Percentiles rank a stretch among this genome's conserved stretches.
Evolutionary conservation across 768 basidiomycete genomes (phyloP).

Genomic region (Trametes gibbosa): DNA sequence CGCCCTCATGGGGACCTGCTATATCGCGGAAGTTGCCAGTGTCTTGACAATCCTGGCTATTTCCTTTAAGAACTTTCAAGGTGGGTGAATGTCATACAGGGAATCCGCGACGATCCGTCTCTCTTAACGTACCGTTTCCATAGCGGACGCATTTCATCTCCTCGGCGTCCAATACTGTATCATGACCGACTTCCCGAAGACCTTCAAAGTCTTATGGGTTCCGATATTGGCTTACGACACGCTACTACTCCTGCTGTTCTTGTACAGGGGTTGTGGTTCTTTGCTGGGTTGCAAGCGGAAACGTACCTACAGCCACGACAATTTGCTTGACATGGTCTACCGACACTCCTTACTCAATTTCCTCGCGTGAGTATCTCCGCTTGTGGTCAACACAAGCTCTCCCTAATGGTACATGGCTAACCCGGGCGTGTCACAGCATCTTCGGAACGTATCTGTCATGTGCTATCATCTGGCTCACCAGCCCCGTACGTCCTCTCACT

Average conservation of each 20-base stretch:
- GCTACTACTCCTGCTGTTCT: slow-evolving; percentile 26
- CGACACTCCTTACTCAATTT: slow-evolving; percentile 27
- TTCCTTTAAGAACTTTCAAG: slow-evolving; percentile 19
- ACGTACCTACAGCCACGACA: slow-evolving; percentile 7
- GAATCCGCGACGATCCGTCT: background rate
- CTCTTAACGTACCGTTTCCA: slow-evolving; percentile 5
- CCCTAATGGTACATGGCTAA: background rate
- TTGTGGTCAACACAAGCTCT: too few species aligned
- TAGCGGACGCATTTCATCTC: slow-evolving; percentile 13
- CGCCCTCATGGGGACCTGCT: slow-evolving; percentile 16
- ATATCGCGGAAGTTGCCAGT: slow-evolving; percentile 17
- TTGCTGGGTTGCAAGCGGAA: background rate
- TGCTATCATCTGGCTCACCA: slow-evolving; percentile 29
- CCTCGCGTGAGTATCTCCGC: slow-evolving; percentile 22
- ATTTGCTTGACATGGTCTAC: slow-evolving; percentile 26
- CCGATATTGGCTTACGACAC: slow-evolving; percentile 21
- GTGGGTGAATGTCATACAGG: slow-evolving; percentile 1
- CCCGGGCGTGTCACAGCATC: slow-evolving; percentile 21
- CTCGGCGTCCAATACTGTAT: slow-evolving; percentile 23
- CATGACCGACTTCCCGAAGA: slow-evolving; percentile 9
- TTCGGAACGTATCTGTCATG: slow-evolving; percentile 29
- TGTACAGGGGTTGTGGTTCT: slow-evolving; percentile 22
- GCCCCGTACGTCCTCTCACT: slow-evolving; percentile 21
- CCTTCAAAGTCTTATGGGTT: slow-evolving; percentile 17
- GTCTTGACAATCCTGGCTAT: slow-evolving; percentile 24